phyloP scores from a whole-genome alignment of 257 asterid genomes.

The Thymus quinquecostatus region DNA sequence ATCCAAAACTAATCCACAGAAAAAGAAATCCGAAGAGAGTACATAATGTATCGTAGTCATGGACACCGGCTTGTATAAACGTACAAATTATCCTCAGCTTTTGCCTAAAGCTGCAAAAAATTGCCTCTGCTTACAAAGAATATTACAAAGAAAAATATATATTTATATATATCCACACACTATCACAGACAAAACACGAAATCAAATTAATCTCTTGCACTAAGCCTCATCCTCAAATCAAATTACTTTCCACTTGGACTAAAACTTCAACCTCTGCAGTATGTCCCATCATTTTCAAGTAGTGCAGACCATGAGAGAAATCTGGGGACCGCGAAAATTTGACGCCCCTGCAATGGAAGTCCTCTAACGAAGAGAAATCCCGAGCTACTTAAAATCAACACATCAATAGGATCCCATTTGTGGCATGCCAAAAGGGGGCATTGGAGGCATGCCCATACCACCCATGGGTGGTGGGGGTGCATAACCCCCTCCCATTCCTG shows the following conservation, averaged over 20 bases:
- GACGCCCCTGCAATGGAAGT: slow-evolving; percentile 6
- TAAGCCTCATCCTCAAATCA: slow-evolving; percentile 29
- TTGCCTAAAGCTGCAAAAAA: slow-evolving; percentile 80
- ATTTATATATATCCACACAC: slow-evolving; percentile 54
- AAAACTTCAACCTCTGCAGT: slow-evolving; percentile 21
- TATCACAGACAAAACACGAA: slow-evolving; percentile 41
- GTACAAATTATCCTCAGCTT: slow-evolving; percentile 49
- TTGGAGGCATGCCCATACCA: slow-evolving; percentile 92
- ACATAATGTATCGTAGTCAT: slow-evolving; percentile 23
- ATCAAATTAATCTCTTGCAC: slow-evolving; percentile 38
- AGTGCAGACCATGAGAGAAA: slow-evolving; percentile 22
- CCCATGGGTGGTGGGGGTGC: slow-evolving; percentile 72
- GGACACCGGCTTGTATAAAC: slow-evolving; percentile 30
- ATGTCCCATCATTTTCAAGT: slow-evolving; percentile 33
- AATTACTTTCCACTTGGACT: slow-evolving; percentile 34
- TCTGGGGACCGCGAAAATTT: not conserved
- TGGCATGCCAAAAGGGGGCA: slow-evolving; percentile 97
- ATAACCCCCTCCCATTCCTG: slow-evolving; percentile 72
- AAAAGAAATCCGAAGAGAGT: slow-evolving; percentile 10
- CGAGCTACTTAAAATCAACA: slow-evolving; percentile 13
- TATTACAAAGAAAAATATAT: slow-evolving; percentile 58
- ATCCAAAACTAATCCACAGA: not conserved
- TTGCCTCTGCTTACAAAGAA: slow-evolving; percentile 70
- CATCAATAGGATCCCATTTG: slow-evolving; percentile 89
- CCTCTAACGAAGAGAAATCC: slow-evolving; percentile 23